Conservation (phyloP, 2,329 filamentous ascomycete species). For the Fusarium papillatum region DNA sequence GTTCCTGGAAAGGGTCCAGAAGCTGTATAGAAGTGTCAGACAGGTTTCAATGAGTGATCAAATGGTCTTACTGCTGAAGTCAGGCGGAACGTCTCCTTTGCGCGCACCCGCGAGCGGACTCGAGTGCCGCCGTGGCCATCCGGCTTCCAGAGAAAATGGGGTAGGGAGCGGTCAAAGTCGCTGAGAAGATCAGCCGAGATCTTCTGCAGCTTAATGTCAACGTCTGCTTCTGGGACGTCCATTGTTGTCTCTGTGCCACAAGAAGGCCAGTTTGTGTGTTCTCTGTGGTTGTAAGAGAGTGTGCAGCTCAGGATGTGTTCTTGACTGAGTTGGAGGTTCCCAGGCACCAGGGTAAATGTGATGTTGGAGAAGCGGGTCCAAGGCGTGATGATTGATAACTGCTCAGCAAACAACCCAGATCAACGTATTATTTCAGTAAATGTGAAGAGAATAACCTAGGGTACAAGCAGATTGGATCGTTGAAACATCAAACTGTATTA, state of each 20-base stretch:
- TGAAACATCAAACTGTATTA: background rate
- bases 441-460: no score
- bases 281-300: constrained; percentile 3
- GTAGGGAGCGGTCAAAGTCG: constrained; percentile 68
- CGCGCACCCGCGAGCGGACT: constrained; percentile 64
- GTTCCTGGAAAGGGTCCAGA: constrained; percentile 94
- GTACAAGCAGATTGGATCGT: no score
- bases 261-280: background rate
- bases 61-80: constrained; percentile 57
- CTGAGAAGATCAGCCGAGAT: constrained; percentile 70
- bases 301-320: background rate
- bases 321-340: background rate
- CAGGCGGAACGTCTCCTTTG: constrained; percentile 62
- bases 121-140: constrained; percentile 57
- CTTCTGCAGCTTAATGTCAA: constrained; percentile 73
- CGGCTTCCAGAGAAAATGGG: constrained; percentile 65
- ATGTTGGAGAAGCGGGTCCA: constrained; percentile 20
- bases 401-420: background rate
- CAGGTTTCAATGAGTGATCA: no score
- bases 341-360: constrained; percentile 24
- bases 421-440: background rate
- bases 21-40: constrained; percentile 50
- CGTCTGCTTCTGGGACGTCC: constrained; percentile 72
- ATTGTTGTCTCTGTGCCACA: constrained; percentile 51
- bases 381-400: background rate